Base-by-base conservation (phyloP, 169 alveolate genomes). In the Haemoproteus tartakovskyi region DNA sequence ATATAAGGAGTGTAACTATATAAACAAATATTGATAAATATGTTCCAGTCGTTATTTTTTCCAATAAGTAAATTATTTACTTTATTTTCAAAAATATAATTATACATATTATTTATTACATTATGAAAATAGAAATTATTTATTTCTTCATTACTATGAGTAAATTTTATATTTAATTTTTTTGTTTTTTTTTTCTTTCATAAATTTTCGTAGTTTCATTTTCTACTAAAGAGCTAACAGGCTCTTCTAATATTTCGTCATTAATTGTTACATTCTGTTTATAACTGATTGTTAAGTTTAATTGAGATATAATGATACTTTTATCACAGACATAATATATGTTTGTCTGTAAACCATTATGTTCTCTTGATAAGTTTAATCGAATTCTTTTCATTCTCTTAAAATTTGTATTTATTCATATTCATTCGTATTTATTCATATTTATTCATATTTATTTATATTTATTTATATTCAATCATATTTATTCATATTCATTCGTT, bases 1-100 rank as follows among this genome's bases (percentile, higher is more conserved):
- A 74, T 74, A 74, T 56, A 74, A 43, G 84, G 84, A 3, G 84
- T 74, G 24, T 74, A 74, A 40, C 57, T 78, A 57, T 74, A 74
- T 29, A 74, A 46, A 50, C 57, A 74, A 16, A 74, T 74, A 74
- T 74, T 74, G 43, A 74, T 74, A 54, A 56, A 56, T n/a, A 74
- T 36, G 41, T 29, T 38, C 84, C 84, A 74, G 4, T 26, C 50
- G 21, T 74, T 54, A n/a, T 43, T 74, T 48, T 74, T 74, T 56
- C 57, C 18, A 43, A 74, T 74, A 22, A 18, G 29, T 16, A 74
- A 21, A 56, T 57, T 37, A 57, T 74, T 74, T 37, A 12, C 27
- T 57, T 56, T 57, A 33, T 26, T 19, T 56, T 74, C 84, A 74
- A 74, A 74, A 30, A 74, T 74, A 24, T 74, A 74, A 57, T 57